Evolutionary conservation across 257 asterid species (phyloP), one percentile per base, ranked within the genome.

Genomic region (Haberlea rhodopensis): DNA sequence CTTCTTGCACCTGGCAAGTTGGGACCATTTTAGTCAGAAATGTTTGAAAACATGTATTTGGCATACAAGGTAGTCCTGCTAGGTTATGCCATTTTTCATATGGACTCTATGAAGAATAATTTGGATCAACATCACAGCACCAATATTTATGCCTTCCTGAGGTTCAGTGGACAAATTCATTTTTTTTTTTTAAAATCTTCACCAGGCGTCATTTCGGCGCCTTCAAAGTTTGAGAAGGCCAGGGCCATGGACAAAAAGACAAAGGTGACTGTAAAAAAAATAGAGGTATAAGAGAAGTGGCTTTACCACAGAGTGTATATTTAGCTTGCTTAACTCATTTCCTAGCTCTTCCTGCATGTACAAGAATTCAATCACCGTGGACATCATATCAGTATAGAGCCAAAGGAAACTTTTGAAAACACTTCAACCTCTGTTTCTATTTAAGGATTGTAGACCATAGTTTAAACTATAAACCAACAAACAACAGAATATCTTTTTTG

Each of bases 321-420:
- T 70, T n/a, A 78, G 83, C 75, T 84, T 84, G 89, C 80, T 70
- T 75, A 86, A 68, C 48, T 85, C 84, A 75, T 65, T 71, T 57
- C 73, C 81, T 72, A 94, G 94, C 74, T 58, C 90, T 69, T 76
- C 91, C 99, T 92, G 97, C 84, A 80, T 63, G 67, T 55, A 64
- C 64, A 43, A 45, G 25, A 61, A 57, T 71, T 69, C n/a, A 55
- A 62, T 55, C 53, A 28, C 65, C 65, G 29, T 53, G 62, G 7
- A 37, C 11, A 71, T 51, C 37, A 2, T 19, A 48, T 53, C 62
- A 27, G 49, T 60, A 68, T 37, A 27, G 20, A 15, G 25, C 53
- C 31, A 22, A 56, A 53, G 29, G 65, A 6, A 18, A 54, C 26
- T 27, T 24, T 34, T 25, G 24, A 56, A 13, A 65, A 24, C 67